A percentile compares a stretch with the other conserved stretches of the same genome.
Evolutionary conservation across 2,329 filamentous ascomycete genomes (phyloP).

Genomic region (Pseudopyrenochaeta lycopersici): DNA sequence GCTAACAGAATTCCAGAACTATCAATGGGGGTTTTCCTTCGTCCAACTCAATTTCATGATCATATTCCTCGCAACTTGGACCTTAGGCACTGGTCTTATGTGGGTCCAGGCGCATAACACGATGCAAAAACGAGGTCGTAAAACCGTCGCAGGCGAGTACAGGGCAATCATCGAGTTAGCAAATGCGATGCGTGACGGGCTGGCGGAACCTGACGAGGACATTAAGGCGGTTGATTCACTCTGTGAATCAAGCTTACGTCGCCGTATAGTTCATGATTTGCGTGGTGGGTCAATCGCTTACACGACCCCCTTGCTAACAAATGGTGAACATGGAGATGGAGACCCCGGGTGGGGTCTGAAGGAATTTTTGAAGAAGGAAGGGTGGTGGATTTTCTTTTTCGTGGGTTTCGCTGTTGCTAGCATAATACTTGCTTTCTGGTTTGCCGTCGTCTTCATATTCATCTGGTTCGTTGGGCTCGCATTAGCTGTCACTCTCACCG

Average conservation of each 20-base stretch:
- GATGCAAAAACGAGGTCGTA: neutral
- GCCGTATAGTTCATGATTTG: conserved; percentile 1
- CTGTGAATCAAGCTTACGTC: neutral
- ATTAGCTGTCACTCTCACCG: neutral
- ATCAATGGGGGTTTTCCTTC: conserved; percentile 26
- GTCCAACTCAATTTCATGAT: conserved; percentile 18
- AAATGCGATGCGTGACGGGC: conserved; percentile 6
- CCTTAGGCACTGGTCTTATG: conserved; percentile 12
- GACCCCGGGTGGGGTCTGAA: neutral
- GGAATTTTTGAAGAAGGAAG: neutral
- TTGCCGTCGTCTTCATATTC: neutral
- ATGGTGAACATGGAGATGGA: neutral
- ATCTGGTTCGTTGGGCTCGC: neutral
- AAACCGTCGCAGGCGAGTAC: conserved; percentile 9
- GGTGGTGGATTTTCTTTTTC: neutral
- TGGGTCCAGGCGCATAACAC: conserved; percentile 11
- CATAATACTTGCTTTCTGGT: neutral
- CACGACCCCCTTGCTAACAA: neutral
- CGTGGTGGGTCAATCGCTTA: conserved; percentile 27
- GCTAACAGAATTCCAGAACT: conserved; percentile 3
- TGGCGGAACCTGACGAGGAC: neutral
- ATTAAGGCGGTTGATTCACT: no score
- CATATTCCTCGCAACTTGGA: conserved; percentile 13
- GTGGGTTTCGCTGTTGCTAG: neutral
- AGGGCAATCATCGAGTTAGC: conserved; percentile 19